Conservation (phyloP, 192 early-diverging fungal genomes). For the Backusella tuberculispora region DNA sequence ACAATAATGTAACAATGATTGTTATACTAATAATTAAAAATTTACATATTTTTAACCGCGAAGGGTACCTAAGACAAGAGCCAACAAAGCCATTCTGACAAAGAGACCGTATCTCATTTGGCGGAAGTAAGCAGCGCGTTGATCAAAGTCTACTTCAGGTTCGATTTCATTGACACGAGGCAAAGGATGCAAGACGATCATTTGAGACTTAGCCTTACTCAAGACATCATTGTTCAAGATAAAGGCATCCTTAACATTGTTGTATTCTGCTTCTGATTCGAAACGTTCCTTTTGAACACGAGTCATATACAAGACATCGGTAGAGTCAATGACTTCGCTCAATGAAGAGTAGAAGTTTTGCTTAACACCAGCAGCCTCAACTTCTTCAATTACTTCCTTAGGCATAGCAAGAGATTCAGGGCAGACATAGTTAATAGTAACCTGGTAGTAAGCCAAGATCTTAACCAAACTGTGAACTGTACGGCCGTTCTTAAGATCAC, state of each 20-base stretch:
- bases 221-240: slow-evolving; percentile 89
- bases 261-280: slow-evolving; percentile 74
- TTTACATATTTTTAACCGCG: slow-evolving; percentile 25
- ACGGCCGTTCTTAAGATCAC: slow-evolving; percentile 96
- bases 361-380: slow-evolving; percentile 61
- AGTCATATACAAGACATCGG: slow-evolving; percentile 97
- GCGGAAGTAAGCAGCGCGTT: slow-evolving; percentile 95
- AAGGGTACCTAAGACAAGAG: slow-evolving; percentile 68
- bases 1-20: slow-evolving; percentile 13
- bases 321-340: slow-evolving; percentile 78
- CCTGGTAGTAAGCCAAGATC: slow-evolving; percentile 87
- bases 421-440: slow-evolving; percentile 93
- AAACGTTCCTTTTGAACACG: slow-evolving; percentile 98
- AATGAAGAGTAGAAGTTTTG: slow-evolving; percentile 76
- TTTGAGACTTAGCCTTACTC: slow-evolving; percentile 88
- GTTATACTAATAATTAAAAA: slow-evolving; percentile 3
- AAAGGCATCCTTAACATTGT: slow-evolving; percentile 73
- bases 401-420: slow-evolving; percentile 85
- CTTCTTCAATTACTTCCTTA: slow-evolving; percentile 75
- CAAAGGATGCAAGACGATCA: slow-evolving; percentile 99
- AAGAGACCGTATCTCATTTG: slow-evolving; percentile 98
- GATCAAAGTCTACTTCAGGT: slow-evolving; percentile 97
- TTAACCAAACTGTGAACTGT: slow-evolving; percentile 96
- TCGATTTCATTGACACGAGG: slow-evolving; percentile 95
- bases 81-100: slow-evolving; percentile 96